Conservation (phyloP, 192 early-diverging fungal genomes). For the Neocallimastix lanati region DNA sequence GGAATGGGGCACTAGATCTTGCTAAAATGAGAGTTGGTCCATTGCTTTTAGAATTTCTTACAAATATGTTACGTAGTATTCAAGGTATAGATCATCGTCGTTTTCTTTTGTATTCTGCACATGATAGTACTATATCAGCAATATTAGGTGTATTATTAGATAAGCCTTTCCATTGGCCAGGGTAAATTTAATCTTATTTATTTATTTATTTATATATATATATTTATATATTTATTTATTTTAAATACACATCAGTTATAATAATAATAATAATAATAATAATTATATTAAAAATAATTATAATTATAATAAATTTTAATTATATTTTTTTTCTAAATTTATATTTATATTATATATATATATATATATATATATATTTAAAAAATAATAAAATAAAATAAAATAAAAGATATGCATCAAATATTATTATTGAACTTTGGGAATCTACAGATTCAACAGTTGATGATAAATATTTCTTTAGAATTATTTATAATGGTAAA, state of each 20-base stretch:
- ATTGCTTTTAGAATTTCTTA: background rate
- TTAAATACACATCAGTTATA: no score
- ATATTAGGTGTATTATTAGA: background rate
- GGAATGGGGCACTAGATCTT: background rate
- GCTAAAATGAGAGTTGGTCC: background rate
- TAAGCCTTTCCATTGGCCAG: background rate
- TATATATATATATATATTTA: background rate
- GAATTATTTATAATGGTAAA: background rate
- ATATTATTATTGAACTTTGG: background rate
- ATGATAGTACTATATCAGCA: background rate
- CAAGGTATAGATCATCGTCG: background rate
- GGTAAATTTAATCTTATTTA: background rate
- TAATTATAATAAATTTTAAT: no score
- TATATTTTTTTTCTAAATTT: no score
- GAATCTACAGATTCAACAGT: background rate
- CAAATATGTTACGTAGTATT: background rate
- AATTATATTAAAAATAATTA: no score
- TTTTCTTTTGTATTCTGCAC: background rate
- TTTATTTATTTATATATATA: no score
- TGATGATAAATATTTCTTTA: background rate
- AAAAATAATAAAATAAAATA: no score
- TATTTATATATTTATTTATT: no score
- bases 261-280: no score
- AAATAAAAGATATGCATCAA: background rate
- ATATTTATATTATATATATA: no score